Evolutionary conservation across 2,329 filamentous ascomycete genomes (phyloP).

Genomic region (Daldinia eschscholtzii): DNA sequence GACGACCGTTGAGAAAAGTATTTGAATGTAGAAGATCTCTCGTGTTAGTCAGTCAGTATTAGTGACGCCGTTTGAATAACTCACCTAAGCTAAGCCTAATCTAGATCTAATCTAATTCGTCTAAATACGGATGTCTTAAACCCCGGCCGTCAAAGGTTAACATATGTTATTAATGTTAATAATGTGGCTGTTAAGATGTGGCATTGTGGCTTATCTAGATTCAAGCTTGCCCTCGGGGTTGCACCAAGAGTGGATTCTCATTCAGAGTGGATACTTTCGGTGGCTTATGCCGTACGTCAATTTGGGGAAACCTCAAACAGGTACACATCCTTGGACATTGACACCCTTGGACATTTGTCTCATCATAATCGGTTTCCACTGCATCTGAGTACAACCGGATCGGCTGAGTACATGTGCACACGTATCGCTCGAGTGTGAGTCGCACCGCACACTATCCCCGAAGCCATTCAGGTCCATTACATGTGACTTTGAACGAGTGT

Average conservation of each 20-base stretch:
- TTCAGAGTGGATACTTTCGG: neutral
- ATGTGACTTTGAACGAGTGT: constrained; percentile 40
- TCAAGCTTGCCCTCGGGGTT: neutral
- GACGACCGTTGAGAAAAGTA: neutral
- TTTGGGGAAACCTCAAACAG: constrained; percentile 45
- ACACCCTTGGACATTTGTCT: constrained; percentile 33
- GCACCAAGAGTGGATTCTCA: neutral
- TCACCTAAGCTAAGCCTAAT: neutral
- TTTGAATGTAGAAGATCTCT: neutral
- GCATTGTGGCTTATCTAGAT: constrained; percentile 28
- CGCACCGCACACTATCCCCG: constrained; percentile 44
- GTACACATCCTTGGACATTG: constrained; percentile 31
- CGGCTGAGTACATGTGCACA: constrained; percentile 49
- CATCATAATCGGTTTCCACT: constrained; percentile 47
- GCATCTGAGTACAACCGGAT: constrained; percentile 50
- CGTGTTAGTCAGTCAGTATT: neutral
- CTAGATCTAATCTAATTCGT: constrained; percentile 1
- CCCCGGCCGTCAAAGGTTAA: neutral
- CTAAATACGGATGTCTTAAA: constrained; percentile 9
- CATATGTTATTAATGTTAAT: too few species aligned
- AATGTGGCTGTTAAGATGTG: constrained; percentile 6
- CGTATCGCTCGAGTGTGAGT: constrained; percentile 48
- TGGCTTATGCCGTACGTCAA: constrained; percentile 37
- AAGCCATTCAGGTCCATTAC: constrained; percentile 38
- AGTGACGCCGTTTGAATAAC: constrained; percentile 2